Base-by-base conservation (phyloP, 306 rosid species). In the Cicer yamashitae region DNA sequence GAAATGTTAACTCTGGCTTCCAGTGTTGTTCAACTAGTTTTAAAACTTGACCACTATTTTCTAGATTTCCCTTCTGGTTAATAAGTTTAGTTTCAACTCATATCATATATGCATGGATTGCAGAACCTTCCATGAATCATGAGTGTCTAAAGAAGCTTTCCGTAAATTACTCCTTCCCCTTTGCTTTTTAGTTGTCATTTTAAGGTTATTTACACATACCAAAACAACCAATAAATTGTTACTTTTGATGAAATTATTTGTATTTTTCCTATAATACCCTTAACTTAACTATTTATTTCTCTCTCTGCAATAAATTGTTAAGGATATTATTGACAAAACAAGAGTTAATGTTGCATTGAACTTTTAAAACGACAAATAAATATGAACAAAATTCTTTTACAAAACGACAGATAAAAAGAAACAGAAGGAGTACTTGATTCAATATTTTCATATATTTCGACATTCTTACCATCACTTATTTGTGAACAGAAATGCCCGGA, bases 391-490 rank as follows among this genome's bases (percentile, higher is more conserved):
- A 30, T 30, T 30, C 37, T 30, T 30, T 4, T 30, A 30, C 37
- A 30, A 30, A 30, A 4, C 6, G 37, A 30, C 37, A 4, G 6
- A 3, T 30, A 30, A 30, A 30, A 30, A 30, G 37, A 30, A 30
- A 30, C 37, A 4, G 6, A 30, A 30, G 37, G 37, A 30, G 37
- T 30, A 30, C 37, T 30, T 47, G 46, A 43, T 59, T 54, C 34
- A 53, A 22, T 5, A 45, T 67, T 67, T 67, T 58, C 62, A 44
- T 54, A 66, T 13, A 67, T 41, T 50, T 63, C 43, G 53, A 20
- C 76, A 8, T 65, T 76, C 67, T 48, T 67, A 60, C 60, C 76
- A n/a, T 76, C 67, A 76, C 54, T 74, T 67, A 10, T 77, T 47
- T 56, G 66, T 44, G 39, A 25, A 62, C 60, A 46, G 50, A 70